These are phyloP conservation scores for Suhomyces faveliae DNA, from an alignment of 805 yeast genomes.

Conservation along the genomic window DNA sequence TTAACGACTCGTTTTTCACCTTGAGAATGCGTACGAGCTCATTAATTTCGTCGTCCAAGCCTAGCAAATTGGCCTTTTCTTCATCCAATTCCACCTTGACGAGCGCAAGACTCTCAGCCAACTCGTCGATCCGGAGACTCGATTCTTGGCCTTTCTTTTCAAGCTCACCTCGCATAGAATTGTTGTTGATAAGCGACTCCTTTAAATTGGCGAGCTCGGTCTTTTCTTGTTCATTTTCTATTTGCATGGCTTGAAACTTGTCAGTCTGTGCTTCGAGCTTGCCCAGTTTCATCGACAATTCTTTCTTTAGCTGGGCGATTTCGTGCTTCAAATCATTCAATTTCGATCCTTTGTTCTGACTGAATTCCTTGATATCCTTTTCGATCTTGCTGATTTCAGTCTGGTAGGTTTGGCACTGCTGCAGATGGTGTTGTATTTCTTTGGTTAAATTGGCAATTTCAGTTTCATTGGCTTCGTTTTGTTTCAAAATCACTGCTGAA, in stretches of 20 bases:
- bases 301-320: slow-evolving; percentile 33
- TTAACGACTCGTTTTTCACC: slow-evolving; percentile 42
- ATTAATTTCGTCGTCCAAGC: slow-evolving; percentile 72
- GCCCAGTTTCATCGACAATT: slow-evolving; percentile 40
- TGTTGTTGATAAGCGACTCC: slow-evolving; percentile 40
- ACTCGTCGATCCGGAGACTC: slow-evolving; percentile 20
- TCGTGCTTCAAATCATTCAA: slow-evolving; percentile 62
- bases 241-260: slow-evolving; percentile 58
- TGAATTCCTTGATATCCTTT: slow-evolving; percentile 79
- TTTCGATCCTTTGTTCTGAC: slow-evolving; percentile 75
- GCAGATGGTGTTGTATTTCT: slow-evolving; percentile 36
- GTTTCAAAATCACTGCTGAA: slow-evolving; percentile 53
- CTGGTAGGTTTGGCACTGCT: slow-evolving; percentile 28
- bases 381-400: slow-evolving; percentile 55
- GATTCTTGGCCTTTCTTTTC: slow-evolving; percentile 1
- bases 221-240: slow-evolving; percentile 67
- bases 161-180: slow-evolving; percentile 31
- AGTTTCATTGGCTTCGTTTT: slow-evolving; percentile 41
- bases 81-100: slow-evolving; percentile 41
- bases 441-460: slow-evolving; percentile 46
- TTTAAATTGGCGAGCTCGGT: slow-evolving; percentile 51
- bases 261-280: slow-evolving; percentile 48
- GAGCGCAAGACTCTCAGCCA: slow-evolving; percentile 17
- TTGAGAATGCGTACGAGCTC: slow-evolving; percentile 53
- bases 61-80: slow-evolving; percentile 59